Conservation (phyloP, 768 basidiomycete species). For the Baorangia bicolor region DNA sequence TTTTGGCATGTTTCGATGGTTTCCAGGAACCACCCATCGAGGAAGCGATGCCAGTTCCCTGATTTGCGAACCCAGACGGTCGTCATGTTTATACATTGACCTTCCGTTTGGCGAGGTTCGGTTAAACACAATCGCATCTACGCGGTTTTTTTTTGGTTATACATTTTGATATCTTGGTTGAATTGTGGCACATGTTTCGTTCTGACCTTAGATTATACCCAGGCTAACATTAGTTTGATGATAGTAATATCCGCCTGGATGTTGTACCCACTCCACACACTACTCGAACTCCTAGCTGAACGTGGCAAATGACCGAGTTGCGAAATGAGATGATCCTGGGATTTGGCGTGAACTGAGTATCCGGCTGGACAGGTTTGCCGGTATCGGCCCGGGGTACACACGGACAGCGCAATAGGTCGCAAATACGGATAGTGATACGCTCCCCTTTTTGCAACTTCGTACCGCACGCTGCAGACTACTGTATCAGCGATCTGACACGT, state of each 20-base stretch:
- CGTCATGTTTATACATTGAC: neutral
- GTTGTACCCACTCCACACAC: neutral
- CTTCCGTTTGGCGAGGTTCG: neutral
- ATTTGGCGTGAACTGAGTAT: neutral
- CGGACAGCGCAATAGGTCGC: too few relatives aligned
- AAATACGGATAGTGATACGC: neutral
- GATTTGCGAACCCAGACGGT: neutral
- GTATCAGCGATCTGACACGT: neutral
- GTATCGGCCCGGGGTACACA: neutral
- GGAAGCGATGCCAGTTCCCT: neutral
- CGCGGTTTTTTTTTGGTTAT: neutral
- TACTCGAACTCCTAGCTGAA: neutral
- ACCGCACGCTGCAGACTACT: neutral
- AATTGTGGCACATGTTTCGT: neutral
- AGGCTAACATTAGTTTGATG: neutral
- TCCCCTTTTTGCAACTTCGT: neutral
- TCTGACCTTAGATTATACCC: slow-evolving; percentile 1
- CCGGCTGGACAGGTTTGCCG: neutral
- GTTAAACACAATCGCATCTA: slow-evolving; percentile 4
- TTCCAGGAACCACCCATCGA: slow-evolving; percentile 16
- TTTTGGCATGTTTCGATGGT: slow-evolving; percentile 16
- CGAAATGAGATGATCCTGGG: too few relatives aligned
- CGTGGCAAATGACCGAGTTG: neutral
- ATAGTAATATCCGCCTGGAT: neutral
- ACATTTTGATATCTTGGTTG: neutral